Conservation (phyloP, 2,329 filamentous ascomycete species). For the Colletotrichum siamense region DNA sequence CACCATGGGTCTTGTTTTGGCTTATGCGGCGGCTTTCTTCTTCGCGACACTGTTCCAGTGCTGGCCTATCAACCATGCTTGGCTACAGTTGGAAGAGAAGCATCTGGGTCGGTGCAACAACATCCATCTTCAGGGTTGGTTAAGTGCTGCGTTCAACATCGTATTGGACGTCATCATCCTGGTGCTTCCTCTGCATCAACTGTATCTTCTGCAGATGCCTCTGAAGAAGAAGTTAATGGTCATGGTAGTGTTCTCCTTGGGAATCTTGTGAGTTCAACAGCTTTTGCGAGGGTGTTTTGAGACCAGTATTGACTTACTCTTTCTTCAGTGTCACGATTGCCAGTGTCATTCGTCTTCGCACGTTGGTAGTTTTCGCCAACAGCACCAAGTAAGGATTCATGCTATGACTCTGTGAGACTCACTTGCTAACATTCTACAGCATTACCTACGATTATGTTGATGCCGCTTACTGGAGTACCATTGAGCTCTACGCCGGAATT, state of each 20-base stretch:
- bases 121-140: conserved; percentile 2
- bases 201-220: conserved; percentile 24
- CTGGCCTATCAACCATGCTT: conserved; percentile 5
- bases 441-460: neutral
- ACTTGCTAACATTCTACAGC: rapidly evolving
- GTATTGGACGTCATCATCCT: conserved; percentile 26
- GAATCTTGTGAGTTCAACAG: conserved; percentile 21
- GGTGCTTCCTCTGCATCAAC: conserved; percentile 19
- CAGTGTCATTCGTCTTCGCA: neutral
- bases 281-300: rapidly evolving
- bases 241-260: conserved; percentile 24
- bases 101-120: neutral
- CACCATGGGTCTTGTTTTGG: neutral
- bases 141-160: conserved; percentile 22
- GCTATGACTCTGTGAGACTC: too few species aligned
- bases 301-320: neutral
- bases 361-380: neutral
- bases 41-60: conserved; percentile 7
- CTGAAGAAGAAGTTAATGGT: conserved; percentile 23
- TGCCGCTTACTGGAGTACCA: conserved; percentile 15
- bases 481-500: conserved; percentile 6
- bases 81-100: neutral
- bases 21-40: neutral
- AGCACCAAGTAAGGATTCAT: neutral
- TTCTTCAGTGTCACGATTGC: neutral